These are phyloP conservation scores for Penicillium angulare DNA, from an alignment of 495 filamentous ascomycete species.

Conservation along the genomic window DNA sequence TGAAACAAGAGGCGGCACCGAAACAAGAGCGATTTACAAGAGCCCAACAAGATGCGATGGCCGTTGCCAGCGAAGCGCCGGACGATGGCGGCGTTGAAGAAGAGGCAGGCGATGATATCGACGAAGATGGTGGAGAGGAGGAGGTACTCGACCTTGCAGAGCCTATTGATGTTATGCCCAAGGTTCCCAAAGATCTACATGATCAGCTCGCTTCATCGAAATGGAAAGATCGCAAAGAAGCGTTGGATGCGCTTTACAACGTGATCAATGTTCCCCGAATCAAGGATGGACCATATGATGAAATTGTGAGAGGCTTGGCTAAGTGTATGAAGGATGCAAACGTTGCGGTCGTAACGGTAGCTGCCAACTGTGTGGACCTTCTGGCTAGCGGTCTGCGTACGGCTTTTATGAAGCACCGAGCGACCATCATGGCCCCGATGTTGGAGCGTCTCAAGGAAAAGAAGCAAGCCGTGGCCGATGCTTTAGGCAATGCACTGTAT, in stretches of 20 bases:
- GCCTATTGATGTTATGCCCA: slow-evolving; percentile 82
- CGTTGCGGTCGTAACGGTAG: slow-evolving; percentile 88
- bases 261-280: slow-evolving; percentile 85
- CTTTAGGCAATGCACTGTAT: slow-evolving; percentile 80
- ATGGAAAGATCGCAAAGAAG: slow-evolving; percentile 98
- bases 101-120: slow-evolving; percentile 59
- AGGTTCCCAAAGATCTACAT: slow-evolving; percentile 75
- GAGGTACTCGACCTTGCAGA: slow-evolving; percentile 88
- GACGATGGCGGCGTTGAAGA: slow-evolving; percentile 47
- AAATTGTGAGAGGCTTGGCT: slow-evolving; percentile 76
- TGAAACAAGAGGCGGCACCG: slow-evolving; percentile 82
- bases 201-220: slow-evolving; percentile 86
- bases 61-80: slow-evolving; percentile 58
- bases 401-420: slow-evolving; percentile 76
- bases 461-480: slow-evolving; percentile 86
- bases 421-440: slow-evolving; percentile 77
- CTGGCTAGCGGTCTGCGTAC: slow-evolving; percentile 86
- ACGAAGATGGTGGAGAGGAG: slow-evolving; percentile 71
- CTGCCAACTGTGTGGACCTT: slow-evolving; percentile 89
- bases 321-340: slow-evolving; percentile 99
- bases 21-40: slow-evolving; percentile 89
- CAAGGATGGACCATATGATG: slow-evolving; percentile 84
- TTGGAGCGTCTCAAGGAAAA: slow-evolving; percentile 97
- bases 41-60: slow-evolving; percentile 82
- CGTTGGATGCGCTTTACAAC: slow-evolving; percentile 75